phyloP scores from a whole-genome alignment of 2,329 filamentous ascomycete genomes.

The Ophiostoma piceae region DNA sequence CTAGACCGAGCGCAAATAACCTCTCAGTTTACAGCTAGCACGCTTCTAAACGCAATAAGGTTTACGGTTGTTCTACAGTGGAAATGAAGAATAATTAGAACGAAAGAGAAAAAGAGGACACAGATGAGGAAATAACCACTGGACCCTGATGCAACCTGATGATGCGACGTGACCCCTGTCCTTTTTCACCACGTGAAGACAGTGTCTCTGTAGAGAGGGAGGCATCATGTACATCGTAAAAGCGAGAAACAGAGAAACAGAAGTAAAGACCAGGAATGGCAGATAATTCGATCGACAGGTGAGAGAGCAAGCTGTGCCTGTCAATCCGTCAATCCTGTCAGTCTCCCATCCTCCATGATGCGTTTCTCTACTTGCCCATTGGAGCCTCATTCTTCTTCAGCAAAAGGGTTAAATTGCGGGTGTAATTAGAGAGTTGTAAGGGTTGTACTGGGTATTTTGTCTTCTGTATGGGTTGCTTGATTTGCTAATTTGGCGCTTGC shows the following conservation, averaged over 20 bases:
- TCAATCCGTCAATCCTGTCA: too few species aligned
- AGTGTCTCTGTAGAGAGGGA: too few species aligned
- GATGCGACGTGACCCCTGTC: neutral
- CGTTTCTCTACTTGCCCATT: neutral
- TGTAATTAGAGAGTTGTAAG: neutral
- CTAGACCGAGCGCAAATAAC: neutral
- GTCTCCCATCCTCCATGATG: neutral
- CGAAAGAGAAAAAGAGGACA: neutral
- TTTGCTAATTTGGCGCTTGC: neutral
- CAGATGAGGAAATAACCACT: neutral
- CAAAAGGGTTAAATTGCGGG: conserved; percentile 1
- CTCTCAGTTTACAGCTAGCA: too few species aligned
- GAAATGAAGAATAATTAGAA: too few species aligned
- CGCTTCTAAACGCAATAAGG: neutral
- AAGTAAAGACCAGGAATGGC: neutral
- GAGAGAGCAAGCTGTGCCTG: too few species aligned
- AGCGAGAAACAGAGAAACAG: neutral
- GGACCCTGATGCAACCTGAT: neutral
- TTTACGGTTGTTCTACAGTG: neutral
- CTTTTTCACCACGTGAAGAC: neutral
- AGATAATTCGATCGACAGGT: neutral
- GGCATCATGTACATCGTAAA: too few species aligned
- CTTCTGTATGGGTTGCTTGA: neutral
- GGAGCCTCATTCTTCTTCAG: conserved; percentile 1
- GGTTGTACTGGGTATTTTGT: neutral